Conservation (phyloP, 306 rosid species). For the Casuarina glauca region DNA sequence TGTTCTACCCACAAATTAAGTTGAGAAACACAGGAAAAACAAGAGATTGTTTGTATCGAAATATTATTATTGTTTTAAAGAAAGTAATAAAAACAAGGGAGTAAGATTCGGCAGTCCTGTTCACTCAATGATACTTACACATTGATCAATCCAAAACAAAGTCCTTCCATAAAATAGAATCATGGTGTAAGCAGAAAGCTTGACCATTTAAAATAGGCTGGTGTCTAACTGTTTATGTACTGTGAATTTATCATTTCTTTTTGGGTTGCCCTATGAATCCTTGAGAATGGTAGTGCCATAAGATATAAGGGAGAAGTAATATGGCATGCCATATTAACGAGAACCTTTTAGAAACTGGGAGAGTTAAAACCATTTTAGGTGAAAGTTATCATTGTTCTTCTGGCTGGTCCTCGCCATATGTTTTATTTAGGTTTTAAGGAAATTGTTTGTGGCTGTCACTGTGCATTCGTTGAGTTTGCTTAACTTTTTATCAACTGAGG, state of each 20-base stretch:
- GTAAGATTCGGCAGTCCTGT: not conserved
- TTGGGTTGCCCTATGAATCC: not conserved
- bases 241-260: not conserved
- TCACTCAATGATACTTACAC: not conserved
- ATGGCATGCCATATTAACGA: not conserved
- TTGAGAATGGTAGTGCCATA: not conserved
- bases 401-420: not conserved
- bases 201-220: not conserved
- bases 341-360: not conserved
- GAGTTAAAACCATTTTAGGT: not conserved
- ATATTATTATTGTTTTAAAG: not conserved
- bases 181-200: not conserved
- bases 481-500: not conserved
- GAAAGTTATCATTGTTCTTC: not conserved
- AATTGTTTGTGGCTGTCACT: not conserved
- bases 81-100: not conserved
- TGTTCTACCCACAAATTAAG: not conserved
- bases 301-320: not conserved
- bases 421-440: not conserved
- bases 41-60: not conserved
- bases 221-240: not conserved
- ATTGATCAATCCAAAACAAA: not conserved
- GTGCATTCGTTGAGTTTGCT: not conserved
- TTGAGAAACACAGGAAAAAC: not conserved
- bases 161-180: not conserved